phyloP scores from a whole-genome alignment of 805 yeast genomes.

The Nakazawaea laoshanensis region DNA sequence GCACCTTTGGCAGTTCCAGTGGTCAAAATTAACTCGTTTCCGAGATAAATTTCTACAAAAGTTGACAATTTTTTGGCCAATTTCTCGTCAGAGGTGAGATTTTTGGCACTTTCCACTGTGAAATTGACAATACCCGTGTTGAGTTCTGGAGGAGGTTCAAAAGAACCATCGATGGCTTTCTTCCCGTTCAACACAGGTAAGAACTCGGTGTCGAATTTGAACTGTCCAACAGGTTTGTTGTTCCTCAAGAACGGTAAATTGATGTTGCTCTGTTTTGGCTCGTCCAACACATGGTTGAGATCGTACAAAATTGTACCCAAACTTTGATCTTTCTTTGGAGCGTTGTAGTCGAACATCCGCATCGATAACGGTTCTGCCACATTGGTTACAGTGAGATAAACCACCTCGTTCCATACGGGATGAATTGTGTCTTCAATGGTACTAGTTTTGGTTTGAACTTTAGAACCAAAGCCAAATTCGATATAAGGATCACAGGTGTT shows the following conservation, averaged over 20 bases:
- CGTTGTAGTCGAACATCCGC: conserved; percentile 69
- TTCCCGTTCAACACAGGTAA: conserved; percentile 64
- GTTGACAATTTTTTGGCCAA: conserved; percentile 48
- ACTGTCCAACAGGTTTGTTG: conserved; percentile 73
- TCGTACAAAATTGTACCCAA: conserved; percentile 75
- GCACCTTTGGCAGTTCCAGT: conserved; percentile 60
- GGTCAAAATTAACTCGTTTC: conserved; percentile 49
- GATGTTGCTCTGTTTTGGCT: conserved; percentile 39
- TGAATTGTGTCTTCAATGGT: conserved; percentile 55
- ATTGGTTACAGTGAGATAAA: conserved; percentile 60
- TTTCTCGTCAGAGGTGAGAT: conserved; percentile 16
- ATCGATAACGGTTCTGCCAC: conserved; percentile 79
- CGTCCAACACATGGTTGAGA: conserved; percentile 53
- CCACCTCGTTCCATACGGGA: conserved; percentile 82
- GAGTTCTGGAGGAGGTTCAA: conserved; percentile 80
- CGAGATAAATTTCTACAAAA: conserved; percentile 63
- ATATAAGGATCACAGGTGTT: conserved; percentile 89
- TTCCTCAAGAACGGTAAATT: conserved; percentile 62
- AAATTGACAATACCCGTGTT: conserved; percentile 82
- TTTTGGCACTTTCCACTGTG: conserved; percentile 27
- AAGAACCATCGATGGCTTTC: conserved; percentile 70
- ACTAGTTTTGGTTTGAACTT: conserved; percentile 59
- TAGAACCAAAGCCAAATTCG: conserved; percentile 53
- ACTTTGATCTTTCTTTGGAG: conserved; percentile 63
- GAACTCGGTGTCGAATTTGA: conserved; percentile 62